These are phyloP conservation scores for Discostella stelligeroides DNA, from an alignment of 108 stramenopile species.

Conservation along the genomic window DNA sequence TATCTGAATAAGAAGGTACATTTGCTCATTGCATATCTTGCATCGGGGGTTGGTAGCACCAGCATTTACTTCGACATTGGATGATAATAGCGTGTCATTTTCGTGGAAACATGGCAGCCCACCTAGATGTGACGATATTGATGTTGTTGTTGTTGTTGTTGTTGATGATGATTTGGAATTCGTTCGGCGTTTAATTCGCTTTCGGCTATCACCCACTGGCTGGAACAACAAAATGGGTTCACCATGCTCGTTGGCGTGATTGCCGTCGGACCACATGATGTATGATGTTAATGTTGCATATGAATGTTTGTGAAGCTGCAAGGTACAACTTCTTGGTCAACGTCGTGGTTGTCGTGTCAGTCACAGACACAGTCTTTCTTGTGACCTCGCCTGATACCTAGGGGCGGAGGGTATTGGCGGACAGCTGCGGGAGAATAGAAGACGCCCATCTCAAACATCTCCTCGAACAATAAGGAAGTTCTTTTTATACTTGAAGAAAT, in stretches of 20 bases:
- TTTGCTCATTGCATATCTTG: slow-evolving; percentile 43
- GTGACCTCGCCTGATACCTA: no score
- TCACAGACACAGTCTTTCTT: no score
- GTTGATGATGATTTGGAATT: neutral
- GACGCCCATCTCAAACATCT: no score
- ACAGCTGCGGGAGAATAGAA: no score
- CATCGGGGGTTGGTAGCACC: slow-evolving; percentile 38
- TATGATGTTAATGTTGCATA: no score
- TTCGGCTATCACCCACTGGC: slow-evolving; percentile 38
- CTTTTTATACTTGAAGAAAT: no score
- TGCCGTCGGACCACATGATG: slow-evolving; percentile 71
- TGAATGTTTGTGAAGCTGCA: no score
- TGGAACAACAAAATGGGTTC: slow-evolving; percentile 64
- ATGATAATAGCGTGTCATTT: slow-evolving; percentile 12
- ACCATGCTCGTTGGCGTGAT: slow-evolving; percentile 67
- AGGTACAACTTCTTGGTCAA: no score
- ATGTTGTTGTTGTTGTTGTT: slow-evolving; percentile 10
- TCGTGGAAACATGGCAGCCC: slow-evolving; percentile 39
- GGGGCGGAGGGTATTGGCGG: no score
- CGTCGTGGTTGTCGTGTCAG: no score
- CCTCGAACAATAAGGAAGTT: no score
- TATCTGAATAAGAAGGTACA: slow-evolving; percentile 68
- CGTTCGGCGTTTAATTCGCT: no score
- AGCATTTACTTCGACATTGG: neutral
- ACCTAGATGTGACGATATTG: slow-evolving; percentile 59